Conservation (phyloP, 2,329 filamentous ascomycete species). For the Neofusicoccum sp. region DNA sequence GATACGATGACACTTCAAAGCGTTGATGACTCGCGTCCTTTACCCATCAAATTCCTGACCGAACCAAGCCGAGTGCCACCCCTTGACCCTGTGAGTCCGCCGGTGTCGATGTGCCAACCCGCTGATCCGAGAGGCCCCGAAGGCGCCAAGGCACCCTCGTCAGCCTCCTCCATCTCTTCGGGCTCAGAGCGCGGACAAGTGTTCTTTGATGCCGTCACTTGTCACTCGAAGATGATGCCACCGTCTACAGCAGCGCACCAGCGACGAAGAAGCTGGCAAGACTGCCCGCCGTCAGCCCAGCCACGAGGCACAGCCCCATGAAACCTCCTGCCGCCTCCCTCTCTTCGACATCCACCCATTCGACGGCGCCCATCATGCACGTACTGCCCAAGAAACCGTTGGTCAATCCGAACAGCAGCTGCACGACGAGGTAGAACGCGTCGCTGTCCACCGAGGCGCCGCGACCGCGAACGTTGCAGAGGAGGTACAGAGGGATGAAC, state of each 20-base stretch:
- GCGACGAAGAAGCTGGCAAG: constrained; percentile 80
- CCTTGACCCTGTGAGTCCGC: too few species aligned
- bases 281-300: constrained; percentile 82
- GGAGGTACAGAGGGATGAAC: constrained; percentile 82
- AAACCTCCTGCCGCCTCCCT: constrained; percentile 88
- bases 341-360: constrained; percentile 81
- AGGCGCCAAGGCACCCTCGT: too few species aligned
- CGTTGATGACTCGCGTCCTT: too few species aligned
- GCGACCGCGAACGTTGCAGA: constrained; percentile 83
- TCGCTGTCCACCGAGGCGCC: constrained; percentile 78
- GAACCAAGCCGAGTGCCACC: too few species aligned
- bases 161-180: not conserved
- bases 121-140: too few species aligned
- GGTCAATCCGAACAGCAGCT: constrained; percentile 78
- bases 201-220: not conserved
- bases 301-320: constrained; percentile 89
- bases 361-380: constrained; percentile 87
- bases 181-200: not conserved
- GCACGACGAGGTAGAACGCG: constrained; percentile 84
- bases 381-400: constrained; percentile 87
- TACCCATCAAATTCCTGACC: too few species aligned
- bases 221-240: not conserved
- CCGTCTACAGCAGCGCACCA: not conserved
- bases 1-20: too few species aligned
- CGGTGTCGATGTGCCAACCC: too few species aligned